Evolutionary conservation across 805 yeast species (phyloP).

Genomic region (Sugiyamaella lignohabitans): DNA sequence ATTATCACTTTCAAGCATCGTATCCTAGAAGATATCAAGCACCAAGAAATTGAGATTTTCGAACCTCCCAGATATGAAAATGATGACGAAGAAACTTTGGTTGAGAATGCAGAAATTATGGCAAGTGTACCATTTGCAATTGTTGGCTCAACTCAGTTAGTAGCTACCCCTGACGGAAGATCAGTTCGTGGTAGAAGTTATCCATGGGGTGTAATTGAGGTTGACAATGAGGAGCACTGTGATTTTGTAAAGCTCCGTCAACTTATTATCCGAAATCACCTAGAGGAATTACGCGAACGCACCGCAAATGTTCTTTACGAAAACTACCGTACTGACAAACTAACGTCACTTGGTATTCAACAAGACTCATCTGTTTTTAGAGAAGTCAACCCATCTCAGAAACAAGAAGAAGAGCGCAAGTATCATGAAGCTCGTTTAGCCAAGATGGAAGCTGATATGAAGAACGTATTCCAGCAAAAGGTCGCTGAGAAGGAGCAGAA

Average conservation of each 20-base stretch:
- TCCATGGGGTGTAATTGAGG: conserved; percentile 97
- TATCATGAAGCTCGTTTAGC: conserved; percentile 90
- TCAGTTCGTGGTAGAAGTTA: conserved; percentile 83
- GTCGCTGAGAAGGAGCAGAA: conserved; percentile 96
- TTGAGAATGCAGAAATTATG: conserved; percentile 60
- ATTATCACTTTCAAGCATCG: conserved; percentile 66
- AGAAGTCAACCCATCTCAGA: conserved; percentile 86
- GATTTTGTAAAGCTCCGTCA: conserved; percentile 88
- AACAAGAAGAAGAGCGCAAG: conserved; percentile 89
- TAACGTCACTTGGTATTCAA: conserved; percentile 73
- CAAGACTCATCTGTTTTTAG: conserved; percentile 92
- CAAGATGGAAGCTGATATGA: conserved; percentile 95
- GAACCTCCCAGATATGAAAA: conserved; percentile 69
- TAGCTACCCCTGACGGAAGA: conserved; percentile 64
- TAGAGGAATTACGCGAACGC: conserved; percentile 89
- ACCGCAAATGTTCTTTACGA: conserved; percentile 77
- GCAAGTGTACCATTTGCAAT: conserved; percentile 84
- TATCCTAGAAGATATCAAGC: conserved; percentile 67
- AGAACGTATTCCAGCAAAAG: conserved; percentile 90
- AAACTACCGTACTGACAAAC: conserved; percentile 79
- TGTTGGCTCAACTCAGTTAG: conserved; percentile 78
- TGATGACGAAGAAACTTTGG: conserved; percentile 78
- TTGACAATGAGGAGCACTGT: conserved; percentile 88
- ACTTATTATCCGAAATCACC: conserved; percentile 76
- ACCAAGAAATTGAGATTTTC: conserved; percentile 70